Evolutionary conservation across 331 rosid species (phyloP), one percentile per base, ranked within the genome.

Genomic region (Rosa hybrid): DNA sequence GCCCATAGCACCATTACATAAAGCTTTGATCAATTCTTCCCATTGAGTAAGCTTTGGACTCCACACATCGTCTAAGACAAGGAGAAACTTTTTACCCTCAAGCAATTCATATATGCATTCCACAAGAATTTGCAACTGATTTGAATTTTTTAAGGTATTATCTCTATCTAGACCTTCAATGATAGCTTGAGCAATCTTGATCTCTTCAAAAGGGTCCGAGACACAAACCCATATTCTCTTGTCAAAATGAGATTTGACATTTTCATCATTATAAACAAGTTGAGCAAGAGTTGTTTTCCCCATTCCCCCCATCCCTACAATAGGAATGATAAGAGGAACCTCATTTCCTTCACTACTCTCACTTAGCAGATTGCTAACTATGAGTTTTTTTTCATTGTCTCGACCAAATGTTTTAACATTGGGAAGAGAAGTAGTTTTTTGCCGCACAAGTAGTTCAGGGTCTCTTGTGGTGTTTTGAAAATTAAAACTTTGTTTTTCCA

Each of bases 261-360:
- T 14, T 0, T 7, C 13, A 56, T 57, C 69, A 21, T 75, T 75
- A 25, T 20, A 75, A 1, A 62, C 83, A 5, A 80, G 68, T 12
- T 80, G 42, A 27, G 78, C 78, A n/a, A 80, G 78, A 45, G 83
- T 48, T 20, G 83, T 72, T 39, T 80, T 80, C 14, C 83, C 83
- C 17, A 72, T 34, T 6, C 74, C 83, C 2, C 83, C 83, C 83
- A 80, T 59, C 50, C 83, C 78, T 13, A 80, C 74, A 12, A 80
- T 30, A 41, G 83, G 74, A 20, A 80, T 63, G 74, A 80, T 23
- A 38, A 54, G 17, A 12, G 54, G 56, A 17, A 16, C 42, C 12
- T 7, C 18, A 0, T 3, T 20, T 8, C 8, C 12, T 1, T 64
- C 6, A 41, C 68, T 62, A 62, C 39, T 4, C 18, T 62, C 68